These are phyloP conservation scores for Tothia fuscella DNA, from an alignment of 2,329 filamentous ascomycete genomes.

Conservation along the genomic window DNA sequence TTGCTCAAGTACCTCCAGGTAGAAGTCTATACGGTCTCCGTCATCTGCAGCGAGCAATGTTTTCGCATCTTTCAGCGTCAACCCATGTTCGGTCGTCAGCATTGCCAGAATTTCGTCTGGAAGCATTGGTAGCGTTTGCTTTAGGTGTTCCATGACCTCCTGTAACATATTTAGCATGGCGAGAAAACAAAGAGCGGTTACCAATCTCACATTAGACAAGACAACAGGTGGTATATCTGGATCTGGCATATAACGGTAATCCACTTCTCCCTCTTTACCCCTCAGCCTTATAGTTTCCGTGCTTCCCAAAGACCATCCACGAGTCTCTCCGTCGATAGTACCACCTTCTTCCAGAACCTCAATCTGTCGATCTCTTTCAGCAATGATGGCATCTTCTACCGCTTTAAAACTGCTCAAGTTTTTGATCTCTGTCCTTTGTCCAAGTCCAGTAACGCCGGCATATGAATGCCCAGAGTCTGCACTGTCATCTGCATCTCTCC, in stretches of 20 bases:
- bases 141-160: slow-evolving; percentile 56
- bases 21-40: slow-evolving; percentile 72
- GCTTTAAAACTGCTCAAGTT: slow-evolving; percentile 92
- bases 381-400: slow-evolving; percentile 85
- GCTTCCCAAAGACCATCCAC: slow-evolving; percentile 80
- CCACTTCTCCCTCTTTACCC: slow-evolving; percentile 92
- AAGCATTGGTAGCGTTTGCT: slow-evolving; percentile 50
- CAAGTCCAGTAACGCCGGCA: slow-evolving; percentile 50
- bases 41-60: slow-evolving; percentile 67
- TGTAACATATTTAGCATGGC: slow-evolving; percentile 12
- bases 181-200: background rate
- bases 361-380: slow-evolving; percentile 85
- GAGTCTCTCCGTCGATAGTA: slow-evolving; percentile 68
- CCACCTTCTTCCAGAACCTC: slow-evolving; percentile 63
- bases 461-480: slow-evolving; percentile 29
- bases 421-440: slow-evolving; percentile 92
- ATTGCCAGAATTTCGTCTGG: slow-evolving; percentile 59
- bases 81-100: slow-evolving; percentile 50
- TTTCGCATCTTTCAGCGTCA: slow-evolving; percentile 72
- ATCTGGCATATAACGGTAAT: slow-evolving; percentile 98
- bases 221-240: slow-evolving; percentile 75
- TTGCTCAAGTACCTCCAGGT: slow-evolving; percentile 51
- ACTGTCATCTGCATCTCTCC: slow-evolving; percentile 27
- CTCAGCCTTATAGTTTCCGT: slow-evolving; percentile 70
- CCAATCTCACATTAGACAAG: slow-evolving; percentile 43